phyloP scores from a whole-genome alignment of 768 basidiomycete species.

The Hydnum rufescens region DNA sequence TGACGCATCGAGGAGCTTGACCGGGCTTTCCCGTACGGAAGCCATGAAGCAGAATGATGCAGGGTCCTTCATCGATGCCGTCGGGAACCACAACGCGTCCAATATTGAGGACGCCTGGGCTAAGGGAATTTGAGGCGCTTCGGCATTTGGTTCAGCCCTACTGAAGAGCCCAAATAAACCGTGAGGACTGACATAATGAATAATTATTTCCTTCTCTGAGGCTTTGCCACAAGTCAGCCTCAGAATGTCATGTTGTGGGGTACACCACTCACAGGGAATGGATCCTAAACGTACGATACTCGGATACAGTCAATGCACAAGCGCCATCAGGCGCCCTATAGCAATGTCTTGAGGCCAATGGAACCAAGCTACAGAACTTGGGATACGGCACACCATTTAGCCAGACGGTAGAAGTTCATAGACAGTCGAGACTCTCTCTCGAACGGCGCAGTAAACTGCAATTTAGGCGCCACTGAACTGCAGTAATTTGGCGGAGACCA shows the following conservation, averaged over 20 bases:
- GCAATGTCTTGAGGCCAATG: neutral
- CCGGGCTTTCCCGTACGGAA: slow-evolving; percentile 67
- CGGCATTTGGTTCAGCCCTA: too few species aligned
- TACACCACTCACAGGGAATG: neutral
- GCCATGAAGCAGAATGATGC: slow-evolving; percentile 66
- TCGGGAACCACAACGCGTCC: slow-evolving; percentile 72
- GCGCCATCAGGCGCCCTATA: neutral
- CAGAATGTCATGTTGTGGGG: neutral
- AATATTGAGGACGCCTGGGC: slow-evolving; percentile 51
- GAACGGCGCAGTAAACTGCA: too few species aligned
- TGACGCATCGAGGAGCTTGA: slow-evolving; percentile 63
- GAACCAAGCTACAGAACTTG: neutral
- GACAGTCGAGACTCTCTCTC: too few species aligned
- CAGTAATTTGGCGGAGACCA: too few species aligned
- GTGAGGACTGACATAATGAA: neutral
- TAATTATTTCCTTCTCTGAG: neutral
- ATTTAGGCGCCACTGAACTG: too few species aligned
- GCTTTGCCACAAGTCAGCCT: neutral
- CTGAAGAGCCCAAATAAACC: too few species aligned
- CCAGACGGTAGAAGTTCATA: neutral
- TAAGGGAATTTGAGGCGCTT: slow-evolving; percentile 17
- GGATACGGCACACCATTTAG: neutral
- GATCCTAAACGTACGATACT: neutral
- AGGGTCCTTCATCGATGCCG: slow-evolving; percentile 36
- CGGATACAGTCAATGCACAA: neutral